phyloP scores from a whole-genome alignment of 208 protist genomes.

The Borovskyia barvae region DNA sequence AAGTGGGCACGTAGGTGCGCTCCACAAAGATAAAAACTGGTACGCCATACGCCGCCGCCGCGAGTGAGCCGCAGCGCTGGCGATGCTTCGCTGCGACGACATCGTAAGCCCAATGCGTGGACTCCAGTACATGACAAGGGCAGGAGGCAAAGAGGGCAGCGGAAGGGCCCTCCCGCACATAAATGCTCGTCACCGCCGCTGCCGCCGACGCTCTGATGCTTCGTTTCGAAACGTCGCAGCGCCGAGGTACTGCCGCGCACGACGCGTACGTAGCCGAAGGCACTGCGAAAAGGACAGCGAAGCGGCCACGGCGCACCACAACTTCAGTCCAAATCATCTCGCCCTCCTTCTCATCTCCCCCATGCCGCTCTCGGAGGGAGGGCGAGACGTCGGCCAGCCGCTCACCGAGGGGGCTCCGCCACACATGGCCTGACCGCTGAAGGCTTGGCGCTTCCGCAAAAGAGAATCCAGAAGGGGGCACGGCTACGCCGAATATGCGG shows the following conservation, averaged over 20 bases:
- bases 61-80: not conserved
- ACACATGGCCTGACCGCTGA: too few species aligned
- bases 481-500: constrained; percentile 2
- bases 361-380: not conserved
- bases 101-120: constrained; percentile 27
- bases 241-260: too few species aligned
- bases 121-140: constrained; percentile 11
- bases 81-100: constrained; percentile 3
- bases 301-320: constrained; percentile 15
- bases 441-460: too few species aligned
- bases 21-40: constrained; percentile 27
- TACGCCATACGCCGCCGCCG: not conserved
- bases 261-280: too few species aligned
- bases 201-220: too few species aligned
- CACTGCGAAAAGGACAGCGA: constrained; percentile 20
- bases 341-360: not conserved
- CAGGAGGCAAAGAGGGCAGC: too few species aligned
- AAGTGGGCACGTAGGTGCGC: constrained; percentile 5
- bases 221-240: too few species aligned
- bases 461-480: too few species aligned
- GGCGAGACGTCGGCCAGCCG: not conserved
- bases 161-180: too few species aligned
- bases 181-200: too few species aligned
- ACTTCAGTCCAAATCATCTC: constrained; percentile 9
- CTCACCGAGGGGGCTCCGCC: too few species aligned